Evolutionary conservation across 202 grass and related monocot genomes (phyloP), one percentile per base, ranked within the genome.

Genomic region (Panicum virgatum): DNA sequence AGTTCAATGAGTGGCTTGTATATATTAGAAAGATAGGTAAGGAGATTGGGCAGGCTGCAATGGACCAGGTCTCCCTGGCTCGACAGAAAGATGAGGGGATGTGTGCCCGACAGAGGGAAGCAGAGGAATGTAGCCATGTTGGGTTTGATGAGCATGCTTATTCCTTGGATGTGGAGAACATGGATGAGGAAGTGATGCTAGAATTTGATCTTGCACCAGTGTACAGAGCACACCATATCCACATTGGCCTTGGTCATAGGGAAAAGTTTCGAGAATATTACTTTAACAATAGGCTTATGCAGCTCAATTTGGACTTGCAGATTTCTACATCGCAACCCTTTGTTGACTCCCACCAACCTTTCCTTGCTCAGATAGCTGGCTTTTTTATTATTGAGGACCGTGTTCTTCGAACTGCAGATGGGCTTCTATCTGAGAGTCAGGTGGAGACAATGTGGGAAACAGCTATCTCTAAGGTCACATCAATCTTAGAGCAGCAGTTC

Each of bases 1-100:
- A 97, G 66, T 97, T 97, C 66, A 93, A 91, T 79, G 87, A 97
- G 74, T 97, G 94, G 94, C 84, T 97, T 25, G 82, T 93, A 12
- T 74, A 93, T 45, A 89, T 93, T 78, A 97, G 89, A 82, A 87
- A 70, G 51, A 88, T 22, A 8, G 79, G 89, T 9, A 93, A 62
- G 79, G 82, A 93, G 54, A 87, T 97, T 62, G 94, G 94, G 5
- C 89, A 90, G 50, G 70, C 79, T 18, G 82, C 91, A 37, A 97
- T 97, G 32, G 61, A 62, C 27, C 91, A 91, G 62, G 81, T 87
- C 46, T 80, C 87, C 38, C 70, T 88, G 40, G 65, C 53, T 62
- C 76, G 62, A 32, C 89, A 90, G 62, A 89, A 82, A 80, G 89
- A 91, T 37, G 79, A 91, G 40, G 63, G 78, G 77, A 88, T 84